Percentiles rank a stretch among this genome's conserved stretches.
Evolutionary conservation across 345 rosid genomes (phyloP).

Genomic region (Hibiscus trionum): DNA sequence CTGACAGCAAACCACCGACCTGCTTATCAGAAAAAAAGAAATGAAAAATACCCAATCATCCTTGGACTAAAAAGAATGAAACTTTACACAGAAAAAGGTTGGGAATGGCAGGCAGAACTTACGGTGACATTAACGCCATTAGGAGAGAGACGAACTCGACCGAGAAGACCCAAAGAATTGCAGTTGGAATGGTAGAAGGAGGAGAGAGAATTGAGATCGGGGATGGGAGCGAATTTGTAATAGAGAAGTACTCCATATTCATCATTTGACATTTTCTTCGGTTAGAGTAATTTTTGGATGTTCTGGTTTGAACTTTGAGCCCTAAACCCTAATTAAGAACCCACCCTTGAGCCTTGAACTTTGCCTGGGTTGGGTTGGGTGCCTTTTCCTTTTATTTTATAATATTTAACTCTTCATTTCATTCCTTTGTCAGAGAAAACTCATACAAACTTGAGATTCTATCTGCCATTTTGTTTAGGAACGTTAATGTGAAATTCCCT

Average conservation of each 20-base stretch:
- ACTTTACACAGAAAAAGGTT: background rate
- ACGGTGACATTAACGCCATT: constrained; percentile 91
- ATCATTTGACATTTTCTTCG: constrained; percentile 14
- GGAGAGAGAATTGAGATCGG: constrained; percentile 51
- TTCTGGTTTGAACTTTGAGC: background rate
- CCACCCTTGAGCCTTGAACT: background rate
- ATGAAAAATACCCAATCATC: background rate
- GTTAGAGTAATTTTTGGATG: background rate
- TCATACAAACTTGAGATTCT: too few species aligned
- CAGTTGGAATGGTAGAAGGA: constrained; percentile 76
- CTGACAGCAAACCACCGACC: constrained; percentile 69
- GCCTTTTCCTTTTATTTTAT: background rate
- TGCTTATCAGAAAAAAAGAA: constrained; percentile 16
- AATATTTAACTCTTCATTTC: too few species aligned
- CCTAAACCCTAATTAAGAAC: background rate
- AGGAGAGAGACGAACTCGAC: constrained; percentile 78
- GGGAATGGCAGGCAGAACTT: constrained; percentile 10
- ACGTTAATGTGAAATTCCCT: too few species aligned
- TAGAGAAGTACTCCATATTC: constrained; percentile 69
- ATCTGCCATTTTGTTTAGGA: too few species aligned
- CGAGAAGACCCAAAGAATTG: constrained; percentile 61
- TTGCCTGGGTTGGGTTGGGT: background rate
- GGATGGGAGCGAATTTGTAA: constrained; percentile 59
- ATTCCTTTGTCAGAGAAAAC: too few species aligned
- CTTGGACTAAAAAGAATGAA: background rate